These are phyloP conservation scores for Botrytis fabae DNA, from an alignment of 2,329 filamentous ascomycete species.

Conservation along the genomic window DNA sequence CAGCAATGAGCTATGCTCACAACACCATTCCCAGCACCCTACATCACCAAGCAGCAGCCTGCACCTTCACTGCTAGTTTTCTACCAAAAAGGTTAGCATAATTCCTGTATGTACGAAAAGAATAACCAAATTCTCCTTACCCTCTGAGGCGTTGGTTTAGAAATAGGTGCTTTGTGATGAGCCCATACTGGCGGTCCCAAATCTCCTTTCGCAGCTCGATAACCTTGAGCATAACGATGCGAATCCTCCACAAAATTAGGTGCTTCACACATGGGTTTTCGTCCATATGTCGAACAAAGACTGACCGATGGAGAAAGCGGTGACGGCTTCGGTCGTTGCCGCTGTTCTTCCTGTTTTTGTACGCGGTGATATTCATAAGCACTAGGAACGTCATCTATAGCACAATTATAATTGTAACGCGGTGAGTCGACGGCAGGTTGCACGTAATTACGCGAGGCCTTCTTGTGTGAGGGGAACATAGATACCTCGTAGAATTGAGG, in stretches of 20 bases:
- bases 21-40: background rate
- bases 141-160: background rate
- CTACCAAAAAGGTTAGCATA: background rate
- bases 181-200: background rate
- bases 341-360: background rate
- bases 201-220: background rate
- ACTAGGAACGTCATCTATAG: background rate
- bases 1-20: background rate
- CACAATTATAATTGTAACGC: background rate
- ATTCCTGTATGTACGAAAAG: background rate
- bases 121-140: background rate
- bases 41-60: background rate
- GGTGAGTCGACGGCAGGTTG: background rate
- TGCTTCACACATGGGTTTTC: accelerated
- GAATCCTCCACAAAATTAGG: background rate
- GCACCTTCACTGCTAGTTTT: background rate
- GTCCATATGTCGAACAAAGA: background rate
- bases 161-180: background rate
- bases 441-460: background rate
- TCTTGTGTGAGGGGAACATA: background rate
- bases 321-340: background rate
- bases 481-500: background rate
- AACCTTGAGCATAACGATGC: background rate
- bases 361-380: background rate
- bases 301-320: background rate